These are phyloP conservation scores for Claviceps sp. DNA, from an alignment of 2,329 filamentous ascomycete genomes.

Conservation along the genomic window DNA sequence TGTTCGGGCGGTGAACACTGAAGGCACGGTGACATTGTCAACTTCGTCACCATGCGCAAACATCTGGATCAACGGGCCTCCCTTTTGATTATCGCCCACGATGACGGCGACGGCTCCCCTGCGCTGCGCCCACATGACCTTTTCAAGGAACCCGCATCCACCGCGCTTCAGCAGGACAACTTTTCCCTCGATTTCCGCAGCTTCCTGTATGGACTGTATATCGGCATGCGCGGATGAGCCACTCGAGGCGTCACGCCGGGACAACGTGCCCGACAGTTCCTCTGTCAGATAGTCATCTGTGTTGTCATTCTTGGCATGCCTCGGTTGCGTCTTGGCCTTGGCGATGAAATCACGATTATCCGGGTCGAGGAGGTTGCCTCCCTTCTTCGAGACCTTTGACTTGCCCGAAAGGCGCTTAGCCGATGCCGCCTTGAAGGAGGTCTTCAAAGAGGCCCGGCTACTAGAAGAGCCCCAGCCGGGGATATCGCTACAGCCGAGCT, in stretches of 20 bases:
- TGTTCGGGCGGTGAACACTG: conserved; percentile 87
- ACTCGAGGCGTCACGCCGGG: conserved; percentile 23
- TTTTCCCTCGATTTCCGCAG: conserved; percentile 85
- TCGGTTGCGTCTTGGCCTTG: conserved; percentile 5
- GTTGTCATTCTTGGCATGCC: conserved; percentile 45
- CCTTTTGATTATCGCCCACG: conserved; percentile 84
- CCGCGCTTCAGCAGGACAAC: conserved; percentile 83
- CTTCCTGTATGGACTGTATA: conserved; percentile 83
- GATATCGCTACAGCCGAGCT: conserved; percentile 90
- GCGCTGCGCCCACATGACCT: conserved; percentile 92
- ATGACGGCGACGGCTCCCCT: conserved; percentile 82
- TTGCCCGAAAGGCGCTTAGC: conserved; percentile 10
- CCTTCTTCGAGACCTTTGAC: conserved; percentile 9
- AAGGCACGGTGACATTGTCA: conserved; percentile 86
- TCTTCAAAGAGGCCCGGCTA: conserved; percentile 30
- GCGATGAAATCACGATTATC: conserved; percentile 12
- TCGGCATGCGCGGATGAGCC: conserved; percentile 54
- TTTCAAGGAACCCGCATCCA: conserved; percentile 91
- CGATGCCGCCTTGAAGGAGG: conserved; percentile 19
- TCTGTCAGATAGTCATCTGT: conserved; percentile 76
- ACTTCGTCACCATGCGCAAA: conserved; percentile 86
- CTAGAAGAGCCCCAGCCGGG: conserved; percentile 67
- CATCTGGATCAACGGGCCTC: conserved; percentile 88
- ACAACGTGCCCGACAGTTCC: conserved; percentile 18
- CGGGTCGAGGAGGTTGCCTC: conserved; percentile 14